Evolutionary conservation across 2,329 filamentous ascomycete species (phyloP).

Genomic region (Drechslerella coelobrocha): DNA sequence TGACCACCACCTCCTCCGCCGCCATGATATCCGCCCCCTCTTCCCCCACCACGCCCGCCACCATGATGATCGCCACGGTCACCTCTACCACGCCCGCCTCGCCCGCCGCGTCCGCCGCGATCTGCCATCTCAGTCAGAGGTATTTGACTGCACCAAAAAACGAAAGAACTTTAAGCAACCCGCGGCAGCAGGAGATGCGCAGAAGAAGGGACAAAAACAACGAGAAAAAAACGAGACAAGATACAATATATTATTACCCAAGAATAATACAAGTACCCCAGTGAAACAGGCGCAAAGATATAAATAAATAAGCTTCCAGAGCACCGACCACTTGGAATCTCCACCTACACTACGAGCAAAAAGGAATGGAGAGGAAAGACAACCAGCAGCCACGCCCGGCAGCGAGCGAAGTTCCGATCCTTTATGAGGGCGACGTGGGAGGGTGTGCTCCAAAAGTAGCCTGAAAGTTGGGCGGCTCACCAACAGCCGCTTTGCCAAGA

Average conservation of each 20-base stretch:
- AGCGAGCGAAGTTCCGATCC: slow-evolving; percentile 24
- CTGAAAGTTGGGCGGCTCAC: slow-evolving; percentile 1
- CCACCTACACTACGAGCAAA: slow-evolving; percentile 1
- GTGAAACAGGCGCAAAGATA: neutral
- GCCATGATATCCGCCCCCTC: slow-evolving; percentile 2
- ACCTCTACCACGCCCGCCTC: slow-evolving; percentile 8
- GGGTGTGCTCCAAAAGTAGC: neutral
- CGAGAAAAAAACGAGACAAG: neutral
- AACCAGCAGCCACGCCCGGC: slow-evolving; percentile 4
- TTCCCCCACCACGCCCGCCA: too few relatives aligned
- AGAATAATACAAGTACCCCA: neutral
- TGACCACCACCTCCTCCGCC: slow-evolving; percentile 11
- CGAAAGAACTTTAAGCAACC: slow-evolving; percentile 13
- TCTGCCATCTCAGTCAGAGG: slow-evolving; percentile 47
- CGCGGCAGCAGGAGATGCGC: slow-evolving; percentile 3
- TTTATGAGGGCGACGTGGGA: slow-evolving; percentile 6
- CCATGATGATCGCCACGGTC: too few relatives aligned
- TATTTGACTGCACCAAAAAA: slow-evolving; percentile 37
- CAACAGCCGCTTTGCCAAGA: neutral
- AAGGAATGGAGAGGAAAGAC: neutral
- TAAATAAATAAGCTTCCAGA: neutral
- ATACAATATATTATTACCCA: neutral
- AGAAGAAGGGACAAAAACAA: neutral
- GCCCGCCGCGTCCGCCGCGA: slow-evolving; percentile 25
- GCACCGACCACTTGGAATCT: neutral